Percentiles rank a stretch among this genome's conserved stretches.
These are phyloP conservation scores for Euphorbia schlechtendalii DNA, from an alignment of 441 rosid genomes.

Conservation along the genomic window DNA sequence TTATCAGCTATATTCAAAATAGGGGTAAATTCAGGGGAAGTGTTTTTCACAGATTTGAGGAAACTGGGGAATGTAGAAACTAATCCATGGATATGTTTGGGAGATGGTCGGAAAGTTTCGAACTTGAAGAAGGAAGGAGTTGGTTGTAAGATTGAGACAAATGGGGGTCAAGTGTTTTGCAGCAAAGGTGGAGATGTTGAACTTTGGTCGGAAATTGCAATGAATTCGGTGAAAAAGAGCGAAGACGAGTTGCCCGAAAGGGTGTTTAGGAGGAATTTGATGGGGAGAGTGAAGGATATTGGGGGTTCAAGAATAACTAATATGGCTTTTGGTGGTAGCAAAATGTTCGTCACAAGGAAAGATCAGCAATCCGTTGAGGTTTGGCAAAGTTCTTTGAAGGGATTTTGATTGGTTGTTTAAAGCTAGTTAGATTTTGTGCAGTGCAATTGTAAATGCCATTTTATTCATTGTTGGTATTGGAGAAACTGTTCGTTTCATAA, in stretches of 20 bases:
- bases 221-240: slow-evolving; percentile 29
- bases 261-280: slow-evolving; percentile 62
- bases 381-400: slow-evolving; percentile 61
- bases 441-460: too few species aligned
- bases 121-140: slow-evolving; percentile 70
- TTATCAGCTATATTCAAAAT: slow-evolving; percentile 65
- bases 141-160: slow-evolving; percentile 69
- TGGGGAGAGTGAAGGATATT: slow-evolving; percentile 47
- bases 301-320: slow-evolving; percentile 55
- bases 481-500: too few species aligned
- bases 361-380: slow-evolving; percentile 72
- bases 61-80: slow-evolving; percentile 29
- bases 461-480: too few species aligned
- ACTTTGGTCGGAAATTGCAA: slow-evolving; percentile 77
- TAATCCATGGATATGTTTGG: slow-evolving; percentile 63
- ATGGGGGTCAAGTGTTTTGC: slow-evolving; percentile 68
- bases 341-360: slow-evolving; percentile 65
- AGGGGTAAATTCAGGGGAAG: slow-evolving; percentile 70
- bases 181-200: slow-evolving; percentile 60
- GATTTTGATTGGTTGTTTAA: slow-evolving; percentile 19
- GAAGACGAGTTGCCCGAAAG: slow-evolving; percentile 40
- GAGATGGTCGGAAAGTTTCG: slow-evolving; percentile 40
- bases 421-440: too few species aligned
- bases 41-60: slow-evolving; percentile 59
- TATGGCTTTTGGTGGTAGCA: slow-evolving; percentile 74